A percentile compares a stretch with the other conserved stretches of the same genome.
Conservation (phyloP, 2,329 filamentous ascomycete species). For the Fusarium sp. region DNA sequence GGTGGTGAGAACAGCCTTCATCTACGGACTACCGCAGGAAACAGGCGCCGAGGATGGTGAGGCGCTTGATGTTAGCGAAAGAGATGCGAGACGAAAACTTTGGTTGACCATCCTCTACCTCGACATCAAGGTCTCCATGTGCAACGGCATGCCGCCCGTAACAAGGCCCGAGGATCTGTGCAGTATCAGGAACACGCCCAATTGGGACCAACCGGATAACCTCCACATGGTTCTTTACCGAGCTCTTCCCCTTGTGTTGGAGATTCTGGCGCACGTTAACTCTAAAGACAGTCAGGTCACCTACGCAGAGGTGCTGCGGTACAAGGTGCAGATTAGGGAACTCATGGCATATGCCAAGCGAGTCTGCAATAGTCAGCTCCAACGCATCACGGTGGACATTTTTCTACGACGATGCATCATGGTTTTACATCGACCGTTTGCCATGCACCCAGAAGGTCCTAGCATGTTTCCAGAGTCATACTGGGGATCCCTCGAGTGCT, state of each 20-base stretch:
- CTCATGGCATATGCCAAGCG: constrained; percentile 48
- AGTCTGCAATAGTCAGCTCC: constrained; percentile 46
- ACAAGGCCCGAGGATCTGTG: constrained; percentile 49
- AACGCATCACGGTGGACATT: constrained; percentile 51
- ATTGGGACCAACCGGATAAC: constrained; percentile 45
- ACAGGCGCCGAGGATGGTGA: constrained; percentile 41
- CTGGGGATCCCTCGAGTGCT: constrained; percentile 53
- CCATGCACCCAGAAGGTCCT: constrained; percentile 49
- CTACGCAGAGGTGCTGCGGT: constrained; percentile 49
- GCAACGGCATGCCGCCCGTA: constrained; percentile 51
- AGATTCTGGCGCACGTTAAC: constrained; percentile 49
- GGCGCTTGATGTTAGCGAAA: constrained; percentile 40
- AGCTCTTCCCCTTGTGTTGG: constrained; percentile 48
- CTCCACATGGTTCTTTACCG: constrained; percentile 50
- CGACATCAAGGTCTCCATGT: constrained; percentile 52
- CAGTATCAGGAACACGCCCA: constrained; percentile 40
- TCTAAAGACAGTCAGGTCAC: constrained; percentile 47
- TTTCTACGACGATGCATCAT: constrained; percentile 52
- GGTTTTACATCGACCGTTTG: constrained; percentile 52
- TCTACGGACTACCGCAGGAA: constrained; percentile 51
- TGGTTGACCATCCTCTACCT: constrained; percentile 53
- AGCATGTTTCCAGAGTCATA: constrained; percentile 51
- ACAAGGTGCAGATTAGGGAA: constrained; percentile 49
- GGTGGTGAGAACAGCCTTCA: constrained; percentile 50
- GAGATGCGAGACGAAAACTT: constrained; percentile 46